These are phyloP conservation scores for Globisporangium middletonii DNA, from an alignment of 352 stramenopile genomes.

Conservation along the genomic window DNA sequence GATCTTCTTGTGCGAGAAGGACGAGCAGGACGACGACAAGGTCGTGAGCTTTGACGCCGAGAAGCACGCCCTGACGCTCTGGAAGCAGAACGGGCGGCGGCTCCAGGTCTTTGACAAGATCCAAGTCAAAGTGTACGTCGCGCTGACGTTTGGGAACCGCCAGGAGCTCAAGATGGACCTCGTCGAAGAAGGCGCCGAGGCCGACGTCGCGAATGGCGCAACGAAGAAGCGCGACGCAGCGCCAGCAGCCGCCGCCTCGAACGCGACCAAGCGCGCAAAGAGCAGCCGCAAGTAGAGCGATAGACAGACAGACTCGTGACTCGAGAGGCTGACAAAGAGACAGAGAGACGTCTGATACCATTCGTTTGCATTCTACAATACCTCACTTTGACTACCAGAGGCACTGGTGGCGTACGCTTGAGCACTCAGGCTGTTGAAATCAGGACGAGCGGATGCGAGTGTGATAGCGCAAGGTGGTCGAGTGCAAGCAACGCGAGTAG, in stretches of 20 bases:
- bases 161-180: slow-evolving; percentile 85
- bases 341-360: too few relatives aligned
- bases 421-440: too few relatives aligned
- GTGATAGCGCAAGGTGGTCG: too few relatives aligned
- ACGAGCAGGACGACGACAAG: slow-evolving; percentile 50
- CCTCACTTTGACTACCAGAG: too few relatives aligned
- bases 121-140: slow-evolving; percentile 76
- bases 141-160: slow-evolving; percentile 69
- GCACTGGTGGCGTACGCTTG: too few relatives aligned
- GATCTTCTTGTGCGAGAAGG: slow-evolving; percentile 85
- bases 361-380: too few relatives aligned
- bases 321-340: too few relatives aligned
- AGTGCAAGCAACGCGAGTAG: too few relatives aligned
- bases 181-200: slow-evolving; percentile 32
- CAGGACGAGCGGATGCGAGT: too few relatives aligned
- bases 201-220: slow-evolving; percentile 9
- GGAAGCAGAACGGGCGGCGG: slow-evolving; percentile 38
- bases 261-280: not conserved
- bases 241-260: not conserved
- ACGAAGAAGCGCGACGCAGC: slow-evolving; percentile 5
- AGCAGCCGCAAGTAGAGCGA: not conserved
- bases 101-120: slow-evolving; percentile 81
- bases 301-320: too few relatives aligned
- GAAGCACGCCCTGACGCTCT: slow-evolving; percentile 53
- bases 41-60: slow-evolving; percentile 47